Conservation (phyloP, 2,329 filamentous ascomycete species). For the Lasiodiplodia gonubiensis region DNA sequence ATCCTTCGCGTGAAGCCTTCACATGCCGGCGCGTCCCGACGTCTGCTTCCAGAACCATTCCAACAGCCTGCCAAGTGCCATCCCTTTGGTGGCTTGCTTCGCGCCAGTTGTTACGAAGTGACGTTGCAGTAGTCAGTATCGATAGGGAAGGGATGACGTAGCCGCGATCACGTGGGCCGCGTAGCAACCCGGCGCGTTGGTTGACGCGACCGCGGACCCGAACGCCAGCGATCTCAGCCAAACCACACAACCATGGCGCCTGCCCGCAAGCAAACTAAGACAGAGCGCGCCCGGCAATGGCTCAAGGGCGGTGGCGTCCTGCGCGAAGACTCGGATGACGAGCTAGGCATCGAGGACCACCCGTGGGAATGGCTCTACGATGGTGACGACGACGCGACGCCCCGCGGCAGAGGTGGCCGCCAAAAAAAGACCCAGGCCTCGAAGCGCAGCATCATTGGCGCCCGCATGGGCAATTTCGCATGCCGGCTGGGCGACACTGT, state of each 20-base stretch:
- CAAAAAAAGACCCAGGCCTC: slow-evolving; percentile 34
- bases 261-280: slow-evolving; percentile 47
- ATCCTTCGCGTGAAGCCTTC: neutral
- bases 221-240: neutral
- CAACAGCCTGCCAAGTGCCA: neutral
- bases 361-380: slow-evolving; percentile 66
- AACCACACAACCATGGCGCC: slow-evolving; percentile 35
- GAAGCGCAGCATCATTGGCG: slow-evolving; percentile 71
- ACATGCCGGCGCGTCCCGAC: neutral
- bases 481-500: slow-evolving; percentile 84
- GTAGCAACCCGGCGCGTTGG: slow-evolving; percentile 6
- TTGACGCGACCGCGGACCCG: slow-evolving; percentile 11
- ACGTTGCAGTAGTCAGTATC: neutral
- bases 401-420: slow-evolving; percentile 37
- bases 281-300: slow-evolving; percentile 55
- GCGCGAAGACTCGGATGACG: slow-evolving; percentile 86
- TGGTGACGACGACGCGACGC: slow-evolving; percentile 37
- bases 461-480: slow-evolving; percentile 79
- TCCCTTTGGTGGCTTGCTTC: neutral
- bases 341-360: slow-evolving; percentile 64
- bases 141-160: neutral
- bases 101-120: neutral
- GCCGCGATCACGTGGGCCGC: neutral
- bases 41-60: neutral
- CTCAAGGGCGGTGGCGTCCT: slow-evolving; percentile 67